A percentile compares a stretch with the other conserved stretches of the same genome.
phyloP scores from a whole-genome alignment of 2,329 filamentous ascomycete species.

The Elsinoe batatas region DNA sequence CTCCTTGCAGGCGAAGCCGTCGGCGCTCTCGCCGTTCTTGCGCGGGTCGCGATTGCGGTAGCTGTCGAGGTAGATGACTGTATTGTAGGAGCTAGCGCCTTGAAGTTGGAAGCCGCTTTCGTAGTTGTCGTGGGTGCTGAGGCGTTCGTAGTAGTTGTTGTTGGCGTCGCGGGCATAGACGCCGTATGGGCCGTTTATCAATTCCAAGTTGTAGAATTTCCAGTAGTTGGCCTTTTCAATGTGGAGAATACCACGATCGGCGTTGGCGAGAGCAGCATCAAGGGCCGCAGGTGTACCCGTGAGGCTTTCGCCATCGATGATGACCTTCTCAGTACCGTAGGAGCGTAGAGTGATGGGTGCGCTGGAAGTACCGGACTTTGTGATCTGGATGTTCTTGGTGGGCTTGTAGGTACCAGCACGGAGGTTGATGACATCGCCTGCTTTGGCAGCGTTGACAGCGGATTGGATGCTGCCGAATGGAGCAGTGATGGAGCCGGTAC shows the following conservation, averaged over 20 bases:
- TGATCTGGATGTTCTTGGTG: conserved; percentile 39
- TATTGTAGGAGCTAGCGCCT: conserved; percentile 18
- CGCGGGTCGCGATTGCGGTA: conserved; percentile 26
- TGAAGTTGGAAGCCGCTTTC: conserved; percentile 33
- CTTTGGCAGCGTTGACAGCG: conserved; percentile 36
- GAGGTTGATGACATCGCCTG: conserved; percentile 39
- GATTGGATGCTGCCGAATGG: conserved; percentile 40
- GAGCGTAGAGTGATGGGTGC: conserved; percentile 35
- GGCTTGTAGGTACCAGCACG: conserved; percentile 38
- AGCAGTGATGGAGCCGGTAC: conserved; percentile 31
- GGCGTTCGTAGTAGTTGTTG: conserved; percentile 30
- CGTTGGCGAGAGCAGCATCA: conserved; percentile 31
- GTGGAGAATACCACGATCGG: conserved; percentile 40
- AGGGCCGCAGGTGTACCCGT: conserved; percentile 34
- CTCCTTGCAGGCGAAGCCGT: conserved; percentile 41
- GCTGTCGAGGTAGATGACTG: conserved; percentile 3
- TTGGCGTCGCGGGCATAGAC: conserved; percentile 28
- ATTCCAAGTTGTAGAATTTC: conserved; percentile 35
- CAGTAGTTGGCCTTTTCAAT: conserved; percentile 38
- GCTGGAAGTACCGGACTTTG: conserved; percentile 32
- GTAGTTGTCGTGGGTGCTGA: conserved; percentile 33
- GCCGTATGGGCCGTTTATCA: conserved; percentile 33
- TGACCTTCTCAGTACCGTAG: conserved; percentile 36
- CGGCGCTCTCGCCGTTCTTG: conserved; percentile 44
- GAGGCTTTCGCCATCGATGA: conserved; percentile 37